Base-by-base conservation (phyloP, 75 land plant genomes). In the Picea glauca region DNA sequence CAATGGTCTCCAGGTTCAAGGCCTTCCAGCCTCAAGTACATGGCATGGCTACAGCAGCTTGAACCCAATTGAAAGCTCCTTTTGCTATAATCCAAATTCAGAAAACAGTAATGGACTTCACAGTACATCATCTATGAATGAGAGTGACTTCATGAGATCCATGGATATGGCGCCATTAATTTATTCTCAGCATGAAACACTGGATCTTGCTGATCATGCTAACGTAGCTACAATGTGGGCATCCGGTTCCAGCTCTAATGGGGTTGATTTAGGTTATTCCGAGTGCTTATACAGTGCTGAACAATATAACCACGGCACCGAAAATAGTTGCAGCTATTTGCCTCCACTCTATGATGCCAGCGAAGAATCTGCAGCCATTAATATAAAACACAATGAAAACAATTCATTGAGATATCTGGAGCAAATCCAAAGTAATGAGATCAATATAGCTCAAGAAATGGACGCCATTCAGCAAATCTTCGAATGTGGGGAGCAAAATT, bases 401-500 rank as follows among this genome's bases (percentile, higher is more conserved):
- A 70, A 70, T 70, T 43, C 50, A 38, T 20, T 70, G 13, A 46
- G 43, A 43, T 40, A 46, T 43, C 56, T 50, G 56, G 56, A 50
- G 1, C 56, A 50, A 50, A 50, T 50, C 56, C 56, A 50, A 50
- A n/a, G 23, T 20, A 40, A 43, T 70, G 74, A 70, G n/a, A 43
- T 70, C 74, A 70, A n/a, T 11, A 70, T 20, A n/a, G 15, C 12
- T 20, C 50, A 70, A 40, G 74, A 70, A 43, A 40, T 20, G 40
- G 40, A 21, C 3, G 11, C 23, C 74, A 40, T 70, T 43, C 74
- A 70, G 74, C 40, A 40, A 12, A 40, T 70, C 43, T 70, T 70
- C n/a, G 74, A 20, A 4, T 68, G 20, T 68, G 72, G 72, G 40
- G 43, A 70, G 54, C 74, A 70, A 40, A 46, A 70, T 70, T 70